phyloP scores from a whole-genome alignment of 2,329 filamentous ascomycete genomes.

The Coniochaeta hoffmannii region DNA sequence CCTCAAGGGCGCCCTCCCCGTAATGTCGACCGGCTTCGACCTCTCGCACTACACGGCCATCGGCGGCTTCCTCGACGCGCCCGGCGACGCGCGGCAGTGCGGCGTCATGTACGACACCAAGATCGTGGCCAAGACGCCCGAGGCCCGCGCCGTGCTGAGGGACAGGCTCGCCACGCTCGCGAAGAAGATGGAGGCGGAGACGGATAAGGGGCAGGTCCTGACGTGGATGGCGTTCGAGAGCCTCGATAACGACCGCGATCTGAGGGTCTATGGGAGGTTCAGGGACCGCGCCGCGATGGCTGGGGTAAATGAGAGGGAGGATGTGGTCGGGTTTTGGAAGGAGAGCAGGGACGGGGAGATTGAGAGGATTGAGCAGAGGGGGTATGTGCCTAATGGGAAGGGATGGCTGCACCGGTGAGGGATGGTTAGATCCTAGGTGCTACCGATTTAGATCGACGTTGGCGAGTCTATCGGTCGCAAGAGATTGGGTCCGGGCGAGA shows the following conservation, averaged over 20 bases:
- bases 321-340: constrained; percentile 20
- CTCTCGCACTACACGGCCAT: constrained; percentile 22
- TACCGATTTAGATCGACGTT: background rate
- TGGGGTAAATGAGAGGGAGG: constrained; percentile 14
- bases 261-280: constrained; percentile 20
- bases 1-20: constrained; percentile 16
- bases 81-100: constrained; percentile 13
- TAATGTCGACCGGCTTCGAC: constrained; percentile 24
- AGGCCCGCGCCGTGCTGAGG: constrained; percentile 8
- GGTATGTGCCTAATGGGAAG: constrained; percentile 23
- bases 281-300: constrained; percentile 18
- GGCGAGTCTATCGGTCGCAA: background rate
- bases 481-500: no score
- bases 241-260: constrained; percentile 20
- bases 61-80: constrained; percentile 22
- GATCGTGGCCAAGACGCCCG: constrained; percentile 12
- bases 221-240: constrained; percentile 21
- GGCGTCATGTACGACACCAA: constrained; percentile 22
- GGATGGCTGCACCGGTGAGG: constrained; percentile 21
- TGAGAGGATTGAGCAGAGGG: constrained; percentile 20
- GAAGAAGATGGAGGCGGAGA: constrained; percentile 6
- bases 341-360: constrained; percentile 16
- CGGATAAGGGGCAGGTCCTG: constrained; percentile 11
- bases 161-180: constrained; percentile 9
- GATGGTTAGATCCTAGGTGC: background rate